Conservation (phyloP, 768 basidiomycete genomes). For the Mycena sanguinolenta region DNA sequence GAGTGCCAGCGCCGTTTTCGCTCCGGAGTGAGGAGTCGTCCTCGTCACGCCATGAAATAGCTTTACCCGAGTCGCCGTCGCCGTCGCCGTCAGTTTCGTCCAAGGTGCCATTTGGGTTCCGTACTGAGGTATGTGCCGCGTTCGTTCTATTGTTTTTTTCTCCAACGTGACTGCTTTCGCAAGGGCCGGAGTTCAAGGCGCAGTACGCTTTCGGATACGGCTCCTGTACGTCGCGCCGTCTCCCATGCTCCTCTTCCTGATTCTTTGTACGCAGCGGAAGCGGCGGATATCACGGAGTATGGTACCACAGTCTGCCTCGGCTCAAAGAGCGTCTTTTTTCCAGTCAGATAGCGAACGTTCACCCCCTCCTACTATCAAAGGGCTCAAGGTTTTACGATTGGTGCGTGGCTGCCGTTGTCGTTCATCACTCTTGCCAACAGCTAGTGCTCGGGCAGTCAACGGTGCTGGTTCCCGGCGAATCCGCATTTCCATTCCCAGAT, state of each 20-base stretch:
- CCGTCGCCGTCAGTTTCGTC: background rate
- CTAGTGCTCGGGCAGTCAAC: slow-evolving; percentile 23
- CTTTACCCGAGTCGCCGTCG: too few relatives aligned
- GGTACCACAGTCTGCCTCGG: slow-evolving; percentile 28
- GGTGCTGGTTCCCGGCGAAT: slow-evolving; percentile 25
- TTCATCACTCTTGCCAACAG: background rate
- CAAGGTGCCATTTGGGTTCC: slow-evolving; percentile 38
- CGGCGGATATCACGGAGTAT: slow-evolving; percentile 36
- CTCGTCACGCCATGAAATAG: too few relatives aligned
- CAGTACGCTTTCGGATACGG: slow-evolving; percentile 16
- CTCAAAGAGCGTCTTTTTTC: slow-evolving; percentile 18
- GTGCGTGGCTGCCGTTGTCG: slow-evolving; percentile 47
- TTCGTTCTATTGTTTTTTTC: background rate
- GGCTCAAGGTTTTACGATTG: slow-evolving; percentile 62
- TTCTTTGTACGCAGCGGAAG: slow-evolving; percentile 19
- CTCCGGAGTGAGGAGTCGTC: too few relatives aligned
- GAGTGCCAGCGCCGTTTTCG: too few relatives aligned
- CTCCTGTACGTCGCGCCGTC: slow-evolving; percentile 18
- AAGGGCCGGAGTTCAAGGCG: slow-evolving; percentile 29
- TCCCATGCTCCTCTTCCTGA: background rate
- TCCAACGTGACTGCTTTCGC: background rate
- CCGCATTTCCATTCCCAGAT: slow-evolving; percentile 30
- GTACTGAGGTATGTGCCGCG: slow-evolving; percentile 22
- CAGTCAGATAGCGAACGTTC: slow-evolving; percentile 38
- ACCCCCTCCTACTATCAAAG: slow-evolving; percentile 39